Evolutionary conservation across 2,329 filamentous ascomycete genomes (phyloP).

Genomic region (Fusarium aywerte): DNA sequence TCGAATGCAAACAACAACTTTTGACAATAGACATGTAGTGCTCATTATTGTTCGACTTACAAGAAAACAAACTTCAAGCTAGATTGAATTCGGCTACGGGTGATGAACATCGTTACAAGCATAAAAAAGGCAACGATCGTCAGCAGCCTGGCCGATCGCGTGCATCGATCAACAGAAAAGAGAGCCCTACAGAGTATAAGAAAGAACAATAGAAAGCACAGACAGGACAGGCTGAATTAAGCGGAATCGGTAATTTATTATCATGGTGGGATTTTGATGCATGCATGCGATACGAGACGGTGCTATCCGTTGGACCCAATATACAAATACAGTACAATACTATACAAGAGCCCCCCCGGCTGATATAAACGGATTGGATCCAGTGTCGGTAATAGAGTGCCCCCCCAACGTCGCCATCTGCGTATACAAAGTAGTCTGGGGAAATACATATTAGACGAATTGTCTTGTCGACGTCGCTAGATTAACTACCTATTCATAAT

Average conservation of each 20-base stretch:
- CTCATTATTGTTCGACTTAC: neutral
- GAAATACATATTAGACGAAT: too few relatives aligned
- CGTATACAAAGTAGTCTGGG: too few relatives aligned
- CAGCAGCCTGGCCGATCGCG: conserved; percentile 21
- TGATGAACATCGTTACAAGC: conserved; percentile 22
- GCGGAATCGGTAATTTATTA: neutral
- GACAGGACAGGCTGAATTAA: conserved; percentile 10
- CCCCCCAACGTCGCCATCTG: conserved; percentile 1
- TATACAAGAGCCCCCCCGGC: neutral
- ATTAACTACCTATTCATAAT: too few relatives aligned
- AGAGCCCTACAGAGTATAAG: neutral
- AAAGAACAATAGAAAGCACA: conserved; percentile 11
- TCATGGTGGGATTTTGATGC: neutral
- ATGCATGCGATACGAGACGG: conserved; percentile 6
- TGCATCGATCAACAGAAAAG: conserved; percentile 26
- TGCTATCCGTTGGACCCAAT: conserved; percentile 22
- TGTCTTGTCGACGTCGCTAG: too few relatives aligned
- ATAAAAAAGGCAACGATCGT: conserved; percentile 29
- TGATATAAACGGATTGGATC: neutral
- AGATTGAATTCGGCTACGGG: conserved; percentile 29
- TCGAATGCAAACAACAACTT: neutral
- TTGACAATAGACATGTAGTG: neutral
- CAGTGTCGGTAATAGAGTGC: conserved; percentile 1
- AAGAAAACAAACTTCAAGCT: conserved; percentile 20
- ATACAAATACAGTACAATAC: too few relatives aligned